Conservation (phyloP, 2,329 filamentous ascomycete species). For the Aspergillus texensis region DNA sequence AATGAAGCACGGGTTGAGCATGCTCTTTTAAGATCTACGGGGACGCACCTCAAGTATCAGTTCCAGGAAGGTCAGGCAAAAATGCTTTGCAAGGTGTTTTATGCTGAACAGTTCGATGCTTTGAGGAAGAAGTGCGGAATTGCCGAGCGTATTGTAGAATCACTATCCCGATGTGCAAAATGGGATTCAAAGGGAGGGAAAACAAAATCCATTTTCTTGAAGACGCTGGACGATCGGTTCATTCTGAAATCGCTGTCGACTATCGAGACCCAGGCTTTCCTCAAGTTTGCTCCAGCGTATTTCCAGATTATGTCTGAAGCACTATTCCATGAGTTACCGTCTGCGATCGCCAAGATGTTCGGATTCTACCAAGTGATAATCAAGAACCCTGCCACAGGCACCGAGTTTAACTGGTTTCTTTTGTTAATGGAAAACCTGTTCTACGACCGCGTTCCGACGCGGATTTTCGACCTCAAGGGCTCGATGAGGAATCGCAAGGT, state of each 20-base stretch:
- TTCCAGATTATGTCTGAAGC: constrained; percentile 97
- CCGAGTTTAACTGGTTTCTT: constrained; percentile 92
- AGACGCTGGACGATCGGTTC: constrained; percentile 91
- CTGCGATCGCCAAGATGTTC: constrained; percentile 98
- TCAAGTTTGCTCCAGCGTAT: constrained; percentile 94
- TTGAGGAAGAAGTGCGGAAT: constrained; percentile 90
- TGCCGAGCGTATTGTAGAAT: constrained; percentile 91
- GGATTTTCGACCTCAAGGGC: constrained; percentile 94
- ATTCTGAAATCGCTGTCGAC: constrained; percentile 89
- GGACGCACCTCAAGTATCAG: constrained; percentile 93
- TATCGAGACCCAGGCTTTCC: constrained; percentile 89
- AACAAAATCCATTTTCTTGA: constrained; percentile 95
- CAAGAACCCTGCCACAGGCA: constrained; percentile 88
- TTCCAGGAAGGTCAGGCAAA: constrained; percentile 92
- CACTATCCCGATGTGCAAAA: constrained; percentile 89
- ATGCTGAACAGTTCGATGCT: constrained; percentile 96
- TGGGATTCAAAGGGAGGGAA: constrained; percentile 99
- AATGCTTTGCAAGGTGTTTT: constrained; percentile 98
- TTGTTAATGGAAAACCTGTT: constrained; percentile 98
- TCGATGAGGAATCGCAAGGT: constrained; percentile 99
- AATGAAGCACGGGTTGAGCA: constrained; percentile 79
- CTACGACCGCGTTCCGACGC: constrained; percentile 86
- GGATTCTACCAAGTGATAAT: constrained; percentile 97
- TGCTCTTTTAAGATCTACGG: constrained; percentile 79
- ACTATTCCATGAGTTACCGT: constrained; percentile 91